Evolutionary conservation across 495 filamentous ascomycete species (phyloP).

Genomic region (Massariosphaeria phaeospora): DNA sequence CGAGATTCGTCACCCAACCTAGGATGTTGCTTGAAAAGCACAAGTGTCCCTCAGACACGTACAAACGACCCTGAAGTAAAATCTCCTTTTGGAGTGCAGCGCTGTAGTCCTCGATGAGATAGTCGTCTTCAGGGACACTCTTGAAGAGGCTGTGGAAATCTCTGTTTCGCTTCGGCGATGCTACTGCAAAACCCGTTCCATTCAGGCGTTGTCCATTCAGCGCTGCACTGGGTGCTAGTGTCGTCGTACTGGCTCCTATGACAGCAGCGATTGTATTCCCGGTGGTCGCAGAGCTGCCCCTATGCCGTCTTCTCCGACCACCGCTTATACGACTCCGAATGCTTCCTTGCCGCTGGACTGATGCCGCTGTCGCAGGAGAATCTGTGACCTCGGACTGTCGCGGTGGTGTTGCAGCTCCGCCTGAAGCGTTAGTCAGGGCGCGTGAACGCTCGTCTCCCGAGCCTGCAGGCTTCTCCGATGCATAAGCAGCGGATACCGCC

Average conservation of each 20-base stretch:
- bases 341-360: conserved; percentile 68
- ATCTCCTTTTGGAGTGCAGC: conserved; percentile 95
- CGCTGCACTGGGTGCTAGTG: conserved; percentile 59
- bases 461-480: conserved; percentile 22
- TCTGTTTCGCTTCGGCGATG: conserved; percentile 88
- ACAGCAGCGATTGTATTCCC: conserved; percentile 64
- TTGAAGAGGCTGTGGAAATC: conserved; percentile 93
- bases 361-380: conserved; percentile 50
- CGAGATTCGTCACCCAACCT: conserved; percentile 93
- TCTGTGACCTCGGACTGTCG: conserved; percentile 60
- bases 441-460: conserved; percentile 26
- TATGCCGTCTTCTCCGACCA: conserved; percentile 56
- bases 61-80: conserved; percentile 85
- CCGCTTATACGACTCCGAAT: conserved; percentile 71
- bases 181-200: conserved; percentile 86
- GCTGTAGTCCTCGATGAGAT: conserved; percentile 97
- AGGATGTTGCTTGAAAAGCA: conserved; percentile 99
- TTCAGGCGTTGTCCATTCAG: conserved; percentile 61
- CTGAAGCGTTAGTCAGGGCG: conserved; percentile 34
- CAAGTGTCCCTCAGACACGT: conserved; percentile 94
- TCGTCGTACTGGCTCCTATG: conserved; percentile 59
- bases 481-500: conserved; percentile 58
- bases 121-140: conserved; percentile 96
- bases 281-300: conserved; percentile 83
- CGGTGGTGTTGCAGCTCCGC: conserved; percentile 46